Evolutionary conservation across 441 rosid genomes (phyloP), one percentile per base, ranked within the genome.

Genomic region (Isatis lusitanica): DNA sequence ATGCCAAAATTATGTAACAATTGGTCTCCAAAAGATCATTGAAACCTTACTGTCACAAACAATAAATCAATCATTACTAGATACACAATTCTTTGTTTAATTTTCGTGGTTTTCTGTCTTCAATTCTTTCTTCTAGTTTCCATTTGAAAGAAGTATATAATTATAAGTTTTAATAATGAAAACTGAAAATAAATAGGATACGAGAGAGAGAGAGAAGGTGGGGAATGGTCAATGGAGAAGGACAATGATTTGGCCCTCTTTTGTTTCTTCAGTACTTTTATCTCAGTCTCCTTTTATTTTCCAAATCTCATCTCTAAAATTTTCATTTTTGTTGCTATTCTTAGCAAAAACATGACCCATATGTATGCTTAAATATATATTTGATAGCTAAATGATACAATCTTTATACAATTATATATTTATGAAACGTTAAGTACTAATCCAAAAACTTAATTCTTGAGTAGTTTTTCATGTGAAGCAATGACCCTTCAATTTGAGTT

Each of bases 141-240:
- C 48, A 55, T 56, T 17, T 16, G 30, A 7, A 73, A 10, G 10
- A 18, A 35, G 10, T 56, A 24, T 18, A 33, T 46, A 16, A 38
- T 35, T 53, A 30, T 40, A 28, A 26, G 0, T 12, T 61, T 6
- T 9, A 36, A 63, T 42, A 40, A 47, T 8, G 15, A 30, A 15
- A 59, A n/a, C 42, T 12, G 31, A 15, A 26, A 68, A 70, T 53
- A 36, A 61, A 57, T 57, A 48, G 30, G 55, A 38, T 28, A 56
- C 46, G 26, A 65, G 53, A 38, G 26, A 40, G 56, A 58, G 26
- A 24, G n/a, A 53, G 44, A 58, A 61, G 69, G 74, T 66, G 50
- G 74, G 65, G 66, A 66, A 63, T 73, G 81, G 77, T 77, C 80
- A 77, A 77, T 60, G 74, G 74, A 60, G 73, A 38, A 77, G 80